Evolutionary conservation across 805 yeast genomes (phyloP).

Genomic region (Lachancea meyersii): DNA sequence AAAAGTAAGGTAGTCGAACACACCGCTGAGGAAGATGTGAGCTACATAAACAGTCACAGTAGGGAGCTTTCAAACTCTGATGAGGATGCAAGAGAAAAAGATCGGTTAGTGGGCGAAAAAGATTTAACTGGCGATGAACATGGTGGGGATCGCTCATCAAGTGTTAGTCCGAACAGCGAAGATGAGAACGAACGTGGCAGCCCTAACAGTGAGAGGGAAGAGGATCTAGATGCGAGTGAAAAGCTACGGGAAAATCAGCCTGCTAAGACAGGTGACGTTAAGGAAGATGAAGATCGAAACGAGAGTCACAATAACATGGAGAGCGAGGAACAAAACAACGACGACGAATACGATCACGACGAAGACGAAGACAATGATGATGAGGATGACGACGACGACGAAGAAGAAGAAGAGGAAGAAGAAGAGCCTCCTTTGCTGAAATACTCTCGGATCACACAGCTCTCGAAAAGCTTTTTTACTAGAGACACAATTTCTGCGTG

Average conservation of each 20-base stretch:
- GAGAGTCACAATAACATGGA: conserved; percentile 21
- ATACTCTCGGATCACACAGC: conserved; percentile 59
- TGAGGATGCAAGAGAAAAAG: too few relatives aligned
- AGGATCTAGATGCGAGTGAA: conserved; percentile 13
- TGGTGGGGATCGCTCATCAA: too few relatives aligned
- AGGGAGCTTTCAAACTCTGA: too few relatives aligned
- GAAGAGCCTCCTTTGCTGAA: conserved; percentile 67
- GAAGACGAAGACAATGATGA: conserved; percentile 29
- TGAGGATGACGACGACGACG: conserved; percentile 32
- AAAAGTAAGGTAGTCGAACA: too few relatives aligned
- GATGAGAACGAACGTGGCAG: conserved; percentile 1
- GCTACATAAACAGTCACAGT: too few relatives aligned
- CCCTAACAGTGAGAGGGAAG: conserved; percentile 17
- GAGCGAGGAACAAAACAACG: conserved; percentile 24
- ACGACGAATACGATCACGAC: conserved; percentile 16
- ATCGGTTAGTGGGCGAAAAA: too few relatives aligned
- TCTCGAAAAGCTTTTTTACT: conserved; percentile 65
- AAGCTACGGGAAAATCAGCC: conserved; percentile 17
- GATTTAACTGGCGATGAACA: too few relatives aligned
- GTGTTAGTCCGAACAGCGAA: too few relatives aligned
- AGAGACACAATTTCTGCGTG: conserved; percentile 76
- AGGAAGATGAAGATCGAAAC: conserved; percentile 10
- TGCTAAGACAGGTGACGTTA: conserved; percentile 5
- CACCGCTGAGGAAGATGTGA: too few relatives aligned
- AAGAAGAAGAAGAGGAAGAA: conserved; percentile 41